phyloP scores from a whole-genome alignment of 176 grass and related monocot genomes.

The Luzula sylvatica region DNA sequence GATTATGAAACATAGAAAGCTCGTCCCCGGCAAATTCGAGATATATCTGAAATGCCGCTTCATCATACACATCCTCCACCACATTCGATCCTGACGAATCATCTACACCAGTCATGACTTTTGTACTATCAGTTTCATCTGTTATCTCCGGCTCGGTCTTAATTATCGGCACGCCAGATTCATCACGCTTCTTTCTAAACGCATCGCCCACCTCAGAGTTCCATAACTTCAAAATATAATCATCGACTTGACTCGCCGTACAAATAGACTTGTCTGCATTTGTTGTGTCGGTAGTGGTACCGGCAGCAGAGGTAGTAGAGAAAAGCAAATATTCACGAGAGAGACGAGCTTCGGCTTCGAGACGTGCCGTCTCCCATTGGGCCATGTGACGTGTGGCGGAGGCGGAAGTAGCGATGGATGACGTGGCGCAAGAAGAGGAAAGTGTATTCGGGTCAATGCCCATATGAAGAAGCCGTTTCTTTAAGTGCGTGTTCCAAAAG shows the following conservation, averaged over 20 bases:
- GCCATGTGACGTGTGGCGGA: constrained; percentile 68
- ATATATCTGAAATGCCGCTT: constrained; percentile 48
- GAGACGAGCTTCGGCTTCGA: constrained; percentile 83
- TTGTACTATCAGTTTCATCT: constrained; percentile 11
- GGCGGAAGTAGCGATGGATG: constrained; percentile 21
- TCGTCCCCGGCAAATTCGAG: constrained; percentile 68
- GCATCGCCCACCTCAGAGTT: constrained; percentile 79
- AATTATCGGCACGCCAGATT: background rate
- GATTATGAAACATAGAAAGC: constrained; percentile 36
- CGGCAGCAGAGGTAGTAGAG: constrained; percentile 24
- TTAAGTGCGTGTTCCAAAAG: constrained; percentile 97
- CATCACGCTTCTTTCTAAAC: constrained; percentile 34
- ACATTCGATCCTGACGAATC: constrained; percentile 52
- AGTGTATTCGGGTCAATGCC: constrained; percentile 23
- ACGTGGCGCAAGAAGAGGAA: background rate
- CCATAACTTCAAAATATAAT: constrained; percentile 85
- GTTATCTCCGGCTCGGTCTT: constrained; percentile 15
- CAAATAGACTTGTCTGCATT: constrained; percentile 2
- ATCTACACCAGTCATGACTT: constrained; percentile 19
- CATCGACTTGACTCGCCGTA: constrained; percentile 6
- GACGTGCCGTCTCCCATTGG: constrained; percentile 75
- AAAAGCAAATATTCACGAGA: constrained; percentile 49
- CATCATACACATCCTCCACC: constrained; percentile 33
- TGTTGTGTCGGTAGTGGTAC: constrained; percentile 21
- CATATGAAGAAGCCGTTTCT: constrained; percentile 63